Evolutionary conservation across 345 rosid genomes (phyloP).

Genomic region (Ceriops tagal): DNA sequence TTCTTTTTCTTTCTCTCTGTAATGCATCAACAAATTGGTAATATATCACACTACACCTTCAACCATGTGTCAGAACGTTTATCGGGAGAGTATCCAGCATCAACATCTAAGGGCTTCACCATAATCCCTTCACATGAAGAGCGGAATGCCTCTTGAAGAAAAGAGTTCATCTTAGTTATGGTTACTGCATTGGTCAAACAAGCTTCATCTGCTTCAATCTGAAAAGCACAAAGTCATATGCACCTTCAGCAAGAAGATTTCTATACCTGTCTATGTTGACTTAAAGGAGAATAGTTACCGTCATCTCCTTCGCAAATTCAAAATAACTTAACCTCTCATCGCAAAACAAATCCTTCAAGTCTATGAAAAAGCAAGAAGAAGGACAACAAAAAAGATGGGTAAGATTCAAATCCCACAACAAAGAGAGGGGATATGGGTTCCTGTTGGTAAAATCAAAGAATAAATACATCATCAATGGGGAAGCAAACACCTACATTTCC

Average conservation of each 20-base stretch:
- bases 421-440: not conserved
- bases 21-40: not conserved
- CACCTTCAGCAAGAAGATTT: not conserved
- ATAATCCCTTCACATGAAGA: constrained; percentile 86
- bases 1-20: not conserved
- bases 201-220: constrained; percentile 64
- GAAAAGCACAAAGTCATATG: constrained; percentile 11
- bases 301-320: constrained; percentile 63
- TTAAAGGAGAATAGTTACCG: constrained; percentile 38
- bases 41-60: constrained; percentile 45
- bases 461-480: not conserved
- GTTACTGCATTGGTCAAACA: constrained; percentile 43
- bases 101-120: constrained; percentile 64
- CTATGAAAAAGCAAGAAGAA: constrained; percentile 27
- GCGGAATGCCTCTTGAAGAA: constrained; percentile 65
- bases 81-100: constrained; percentile 76
- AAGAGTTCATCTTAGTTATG: constrained; percentile 41
- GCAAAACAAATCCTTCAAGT: constrained; percentile 55
- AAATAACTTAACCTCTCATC: constrained; percentile 63
- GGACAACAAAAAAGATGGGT: not conserved
- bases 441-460: constrained; percentile 6
- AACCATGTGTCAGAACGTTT: constrained; percentile 87
- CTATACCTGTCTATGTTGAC: not conserved
- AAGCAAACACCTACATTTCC: constrained; percentile 42
- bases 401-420: constrained; percentile 6